Percentiles rank a stretch among this genome's conserved stretches.
Evolutionary conservation across 495 filamentous ascomycete genomes (phyloP).

Genomic region (Aspergillus nidulans): DNA sequence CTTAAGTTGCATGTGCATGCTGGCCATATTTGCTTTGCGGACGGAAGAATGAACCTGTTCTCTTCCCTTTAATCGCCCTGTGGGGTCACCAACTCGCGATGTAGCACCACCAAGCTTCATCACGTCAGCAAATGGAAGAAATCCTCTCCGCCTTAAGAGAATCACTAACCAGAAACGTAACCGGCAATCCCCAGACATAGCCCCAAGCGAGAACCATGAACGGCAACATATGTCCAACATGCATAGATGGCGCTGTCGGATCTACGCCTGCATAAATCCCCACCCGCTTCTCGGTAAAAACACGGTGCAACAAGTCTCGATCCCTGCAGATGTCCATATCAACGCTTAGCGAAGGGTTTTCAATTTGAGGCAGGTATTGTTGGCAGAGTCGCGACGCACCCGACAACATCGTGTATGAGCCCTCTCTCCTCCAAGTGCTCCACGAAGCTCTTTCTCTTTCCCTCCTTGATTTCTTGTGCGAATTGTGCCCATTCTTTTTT

Average conservation of each 20-base stretch:
- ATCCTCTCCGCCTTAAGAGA: neutral
- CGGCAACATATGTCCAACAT: slow-evolving; percentile 88
- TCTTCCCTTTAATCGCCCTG: slow-evolving; percentile 65
- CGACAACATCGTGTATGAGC: slow-evolving; percentile 73
- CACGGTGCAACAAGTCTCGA: slow-evolving; percentile 60
- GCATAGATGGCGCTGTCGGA: slow-evolving; percentile 84
- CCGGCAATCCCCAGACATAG: slow-evolving; percentile 75
- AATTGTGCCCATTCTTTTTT: slow-evolving; percentile 52
- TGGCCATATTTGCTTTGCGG: slow-evolving; percentile 64
- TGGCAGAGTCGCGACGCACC: slow-evolving; percentile 50
- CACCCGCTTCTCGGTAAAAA: slow-evolving; percentile 66
- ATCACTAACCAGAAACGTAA: slow-evolving; percentile 61
- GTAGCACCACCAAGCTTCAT: slow-evolving; percentile 76
- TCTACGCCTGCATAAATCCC: slow-evolving; percentile 89
- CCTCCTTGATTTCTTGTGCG: slow-evolving; percentile 55
- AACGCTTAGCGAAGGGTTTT: slow-evolving; percentile 6
- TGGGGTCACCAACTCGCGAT: slow-evolving; percentile 82
- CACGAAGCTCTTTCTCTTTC: slow-evolving; percentile 59
- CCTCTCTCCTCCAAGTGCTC: slow-evolving; percentile 74
- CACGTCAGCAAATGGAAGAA: slow-evolving; percentile 8
- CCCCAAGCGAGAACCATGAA: slow-evolving; percentile 94
- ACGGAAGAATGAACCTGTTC: slow-evolving; percentile 49
- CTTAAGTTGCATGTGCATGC: slow-evolving; percentile 77
- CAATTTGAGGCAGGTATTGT: neutral
- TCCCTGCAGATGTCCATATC: slow-evolving; percentile 32